Percentiles rank a stretch among this genome's conserved stretches.
phyloP scores from a whole-genome alignment of 2,329 filamentous ascomycete genomes.

The Neurospora sp. region DNA sequence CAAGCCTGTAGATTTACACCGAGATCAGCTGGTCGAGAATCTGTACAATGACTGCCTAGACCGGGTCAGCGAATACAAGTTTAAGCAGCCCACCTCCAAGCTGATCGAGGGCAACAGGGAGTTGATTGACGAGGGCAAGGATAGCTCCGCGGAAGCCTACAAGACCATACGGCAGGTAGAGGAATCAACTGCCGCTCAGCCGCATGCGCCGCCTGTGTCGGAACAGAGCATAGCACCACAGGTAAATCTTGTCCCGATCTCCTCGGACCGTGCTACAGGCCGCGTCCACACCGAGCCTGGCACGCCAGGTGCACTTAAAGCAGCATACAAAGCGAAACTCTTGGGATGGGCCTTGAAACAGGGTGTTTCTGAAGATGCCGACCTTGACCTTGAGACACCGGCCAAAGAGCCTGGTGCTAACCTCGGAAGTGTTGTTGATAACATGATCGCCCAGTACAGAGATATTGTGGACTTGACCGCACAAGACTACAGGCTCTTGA shows the following conservation, averaged over 20 bases:
- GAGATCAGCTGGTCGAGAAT: slow-evolving; percentile 77
- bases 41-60: slow-evolving; percentile 94
- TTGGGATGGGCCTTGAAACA: slow-evolving; percentile 76
- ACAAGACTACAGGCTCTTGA: slow-evolving; percentile 81
- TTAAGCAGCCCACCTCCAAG: slow-evolving; percentile 58
- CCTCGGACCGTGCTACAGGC: slow-evolving; percentile 60
- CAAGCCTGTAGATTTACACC: slow-evolving; percentile 62
- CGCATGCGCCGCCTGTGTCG: slow-evolving; percentile 41
- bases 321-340: slow-evolving; percentile 63
- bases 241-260: slow-evolving; percentile 51
- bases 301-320: slow-evolving; percentile 57
- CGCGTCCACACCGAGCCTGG: slow-evolving; percentile 62
- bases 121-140: slow-evolving; percentile 72
- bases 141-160: slow-evolving; percentile 59
- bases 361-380: slow-evolving; percentile 50
- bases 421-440: slow-evolving; percentile 82
- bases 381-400: slow-evolving; percentile 60
- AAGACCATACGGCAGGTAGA: slow-evolving; percentile 66
- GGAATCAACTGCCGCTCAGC: slow-evolving; percentile 54
- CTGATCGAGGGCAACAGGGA: slow-evolving; percentile 75
- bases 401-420: slow-evolving; percentile 59
- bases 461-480: slow-evolving; percentile 71
- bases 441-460: slow-evolving; percentile 82
- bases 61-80: slow-evolving; percentile 81
- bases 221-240: slow-evolving; percentile 43